phyloP scores from a whole-genome alignment of 2,329 filamentous ascomycete species.

The Fusarium sp. region DNA sequence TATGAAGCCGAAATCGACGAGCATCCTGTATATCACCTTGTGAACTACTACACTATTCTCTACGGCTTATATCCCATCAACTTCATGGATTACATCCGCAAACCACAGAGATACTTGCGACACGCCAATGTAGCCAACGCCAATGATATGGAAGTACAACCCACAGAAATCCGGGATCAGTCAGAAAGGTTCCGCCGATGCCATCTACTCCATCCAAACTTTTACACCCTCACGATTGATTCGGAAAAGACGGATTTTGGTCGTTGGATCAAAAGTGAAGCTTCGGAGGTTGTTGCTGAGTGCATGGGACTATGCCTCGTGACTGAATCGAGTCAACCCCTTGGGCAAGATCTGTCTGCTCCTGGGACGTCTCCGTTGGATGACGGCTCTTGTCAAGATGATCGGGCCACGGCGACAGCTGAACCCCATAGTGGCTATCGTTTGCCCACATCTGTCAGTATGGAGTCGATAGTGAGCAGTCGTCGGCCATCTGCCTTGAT shows the following conservation, averaged over 20 bases:
- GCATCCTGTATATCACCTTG: constrained; percentile 74
- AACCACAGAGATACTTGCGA: constrained; percentile 83
- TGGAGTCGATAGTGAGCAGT: constrained; percentile 60
- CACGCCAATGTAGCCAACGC: constrained; percentile 78
- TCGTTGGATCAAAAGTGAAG: constrained; percentile 84
- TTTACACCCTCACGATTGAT: constrained; percentile 83
- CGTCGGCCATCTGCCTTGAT: constrained; percentile 56
- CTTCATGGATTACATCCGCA: constrained; percentile 88
- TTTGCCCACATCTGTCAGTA: constrained; percentile 67
- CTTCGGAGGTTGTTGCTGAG: constrained; percentile 83
- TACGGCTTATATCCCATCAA: constrained; percentile 89
- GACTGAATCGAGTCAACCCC: constrained; percentile 47
- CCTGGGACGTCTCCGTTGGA: constrained; percentile 43
- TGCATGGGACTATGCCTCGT: constrained; percentile 77
- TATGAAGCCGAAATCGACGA: constrained; percentile 75
- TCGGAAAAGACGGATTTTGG: constrained; percentile 83
- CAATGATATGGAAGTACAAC: constrained; percentile 83
- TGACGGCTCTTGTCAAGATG: constrained; percentile 53
- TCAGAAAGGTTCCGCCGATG: constrained; percentile 81
- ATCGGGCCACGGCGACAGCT: constrained; percentile 55
- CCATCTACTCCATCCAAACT: constrained; percentile 87
- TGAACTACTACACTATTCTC: constrained; percentile 84
- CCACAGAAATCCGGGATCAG: constrained; percentile 80
- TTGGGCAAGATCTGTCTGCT: constrained; percentile 43
- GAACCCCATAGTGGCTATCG: constrained; percentile 63